Evolutionary conservation across 805 yeast genomes (phyloP).

Genomic region (Wickerhamomyces sydowiorum): DNA sequence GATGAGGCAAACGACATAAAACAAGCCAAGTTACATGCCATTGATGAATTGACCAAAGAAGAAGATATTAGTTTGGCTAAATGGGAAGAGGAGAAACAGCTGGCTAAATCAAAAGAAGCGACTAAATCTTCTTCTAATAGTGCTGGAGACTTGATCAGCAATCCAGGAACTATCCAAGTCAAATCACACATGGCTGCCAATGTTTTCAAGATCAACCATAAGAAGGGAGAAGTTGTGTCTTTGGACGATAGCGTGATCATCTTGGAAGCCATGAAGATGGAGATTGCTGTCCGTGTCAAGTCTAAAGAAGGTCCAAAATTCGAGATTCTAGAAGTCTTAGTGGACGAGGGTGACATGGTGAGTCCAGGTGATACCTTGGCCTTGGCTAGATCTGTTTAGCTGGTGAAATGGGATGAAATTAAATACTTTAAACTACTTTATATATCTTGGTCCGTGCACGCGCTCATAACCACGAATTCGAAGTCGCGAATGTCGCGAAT

Average conservation of each 20-base stretch:
- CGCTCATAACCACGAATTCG: too few relatives aligned
- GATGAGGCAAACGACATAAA: slow-evolving; percentile 21
- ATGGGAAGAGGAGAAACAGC: slow-evolving; percentile 22
- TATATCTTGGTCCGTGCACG: too few relatives aligned
- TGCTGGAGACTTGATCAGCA: slow-evolving; percentile 14
- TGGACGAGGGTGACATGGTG: slow-evolving; percentile 29
- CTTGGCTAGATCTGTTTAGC: neutral
- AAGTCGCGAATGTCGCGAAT: neutral
- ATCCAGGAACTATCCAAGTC: slow-evolving; percentile 16
- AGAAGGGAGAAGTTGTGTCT: slow-evolving; percentile 19
- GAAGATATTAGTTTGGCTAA: slow-evolving; percentile 13
- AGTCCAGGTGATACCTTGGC: slow-evolving; percentile 22
- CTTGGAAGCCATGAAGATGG: slow-evolving; percentile 33
- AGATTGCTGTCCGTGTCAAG: slow-evolving; percentile 24
- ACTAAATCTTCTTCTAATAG: slow-evolving; percentile 17
- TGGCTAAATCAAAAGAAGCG: neutral
- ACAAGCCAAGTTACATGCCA: slow-evolving; percentile 9
- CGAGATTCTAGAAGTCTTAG: slow-evolving; percentile 21
- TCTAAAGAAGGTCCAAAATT: slow-evolving; percentile 13
- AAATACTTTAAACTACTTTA: too few relatives aligned
- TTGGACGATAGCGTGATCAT: slow-evolving; percentile 20
- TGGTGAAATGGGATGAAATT: neutral
- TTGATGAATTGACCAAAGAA: slow-evolving; percentile 10
- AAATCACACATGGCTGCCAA: slow-evolving; percentile 28
- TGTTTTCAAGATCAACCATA: slow-evolving; percentile 25